These are phyloP conservation scores for Neoarthrinium moseri DNA, from an alignment of 2,329 filamentous ascomycete species.

Conservation along the genomic window DNA sequence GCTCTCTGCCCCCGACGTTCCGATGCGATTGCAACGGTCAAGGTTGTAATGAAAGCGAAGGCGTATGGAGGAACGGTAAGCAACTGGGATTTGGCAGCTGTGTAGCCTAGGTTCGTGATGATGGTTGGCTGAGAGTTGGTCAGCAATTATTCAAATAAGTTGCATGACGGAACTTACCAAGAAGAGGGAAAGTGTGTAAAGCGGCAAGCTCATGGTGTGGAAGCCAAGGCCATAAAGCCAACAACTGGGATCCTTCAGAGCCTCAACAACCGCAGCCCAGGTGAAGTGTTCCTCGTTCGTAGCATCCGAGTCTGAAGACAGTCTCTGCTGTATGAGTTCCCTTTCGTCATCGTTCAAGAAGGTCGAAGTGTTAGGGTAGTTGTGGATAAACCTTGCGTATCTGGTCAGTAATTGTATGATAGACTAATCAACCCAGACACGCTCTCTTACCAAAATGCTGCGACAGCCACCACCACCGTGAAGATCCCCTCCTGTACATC, in stretches of 20 bases:
- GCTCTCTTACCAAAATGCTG: slow-evolving; percentile 40
- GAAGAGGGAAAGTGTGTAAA: slow-evolving; percentile 57
- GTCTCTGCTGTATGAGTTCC: slow-evolving; percentile 57
- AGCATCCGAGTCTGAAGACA: slow-evolving; percentile 68
- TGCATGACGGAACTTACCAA: slow-evolving; percentile 33
- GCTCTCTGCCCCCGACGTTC: slow-evolving; percentile 58
- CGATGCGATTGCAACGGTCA: slow-evolving; percentile 57
- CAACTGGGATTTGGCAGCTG: slow-evolving; percentile 51
- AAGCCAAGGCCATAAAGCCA: slow-evolving; percentile 73
- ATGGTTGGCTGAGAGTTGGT: slow-evolving; percentile 45
- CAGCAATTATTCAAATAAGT: neutral
- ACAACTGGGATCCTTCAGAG: slow-evolving; percentile 66
- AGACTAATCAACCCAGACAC: neutral
- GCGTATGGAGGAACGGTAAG: slow-evolving; percentile 65
- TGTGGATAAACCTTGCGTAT: slow-evolving; percentile 53
- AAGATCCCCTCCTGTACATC: slow-evolving; percentile 52
- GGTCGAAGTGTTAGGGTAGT: slow-evolving; percentile 59
- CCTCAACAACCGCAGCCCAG: slow-evolving; percentile 64
- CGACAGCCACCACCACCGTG: slow-evolving; percentile 49
- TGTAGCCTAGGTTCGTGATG: slow-evolving; percentile 53
- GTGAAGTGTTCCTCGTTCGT: slow-evolving; percentile 66
- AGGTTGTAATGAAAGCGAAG: slow-evolving; percentile 58
- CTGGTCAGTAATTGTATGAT: neutral
- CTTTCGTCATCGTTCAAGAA: slow-evolving; percentile 57
- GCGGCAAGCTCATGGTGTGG: slow-evolving; percentile 67